Evolutionary conservation across 176 grass and related monocot species (phyloP), one percentile per base, ranked within the genome.

Genomic region (Carex littledalei): DNA sequence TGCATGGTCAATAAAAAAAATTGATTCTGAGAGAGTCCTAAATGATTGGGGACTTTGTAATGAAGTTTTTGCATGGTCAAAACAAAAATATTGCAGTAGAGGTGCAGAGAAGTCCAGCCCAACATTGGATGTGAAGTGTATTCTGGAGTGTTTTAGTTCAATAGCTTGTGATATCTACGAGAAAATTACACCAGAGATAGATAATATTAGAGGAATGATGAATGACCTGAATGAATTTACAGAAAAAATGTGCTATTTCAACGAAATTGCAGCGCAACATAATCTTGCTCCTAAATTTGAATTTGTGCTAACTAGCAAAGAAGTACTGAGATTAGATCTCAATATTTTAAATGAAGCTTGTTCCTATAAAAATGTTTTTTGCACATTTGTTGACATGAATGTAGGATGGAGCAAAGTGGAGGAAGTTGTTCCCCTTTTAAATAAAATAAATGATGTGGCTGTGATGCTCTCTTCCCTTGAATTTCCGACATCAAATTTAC

Each of bases 121-220:
- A 43, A 43, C 39, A 43, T 43, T 43, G 0, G 39, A 43, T 5
- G 68, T 73, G 16, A 29, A 39, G 16, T 41, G 32, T 5, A 39
- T 73, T 73, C 24, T 8, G 17, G 6, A 1, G 6, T 37, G 54
- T 57, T 16, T 73, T 16, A 1, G 34, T 31, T 17, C 12, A 73
- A 73, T 73, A 43, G 68, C 68, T 57, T 0, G 4, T 55, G 45
- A 8, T 6, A 43, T 43, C 39, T 8, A 43, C 39, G 0, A 43
- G 0, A 0, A 43, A 43, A 43, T 43, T 43, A 0, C 0, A 41
- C 4, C 5, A 8, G 39, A 7, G 0, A 7, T 0, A 41, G 4
- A 7, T 43, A 0, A 43, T 43, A 43, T 43, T 43, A 0, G 0
- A 43, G 1, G 6, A 43, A 43, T 73, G 31, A 39, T 20, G 29